Percentiles rank a stretch among this genome's conserved stretches.
These are phyloP conservation scores for Ogataea ramenticola DNA, from an alignment of 805 yeast genomes.

Conservation along the genomic window DNA sequence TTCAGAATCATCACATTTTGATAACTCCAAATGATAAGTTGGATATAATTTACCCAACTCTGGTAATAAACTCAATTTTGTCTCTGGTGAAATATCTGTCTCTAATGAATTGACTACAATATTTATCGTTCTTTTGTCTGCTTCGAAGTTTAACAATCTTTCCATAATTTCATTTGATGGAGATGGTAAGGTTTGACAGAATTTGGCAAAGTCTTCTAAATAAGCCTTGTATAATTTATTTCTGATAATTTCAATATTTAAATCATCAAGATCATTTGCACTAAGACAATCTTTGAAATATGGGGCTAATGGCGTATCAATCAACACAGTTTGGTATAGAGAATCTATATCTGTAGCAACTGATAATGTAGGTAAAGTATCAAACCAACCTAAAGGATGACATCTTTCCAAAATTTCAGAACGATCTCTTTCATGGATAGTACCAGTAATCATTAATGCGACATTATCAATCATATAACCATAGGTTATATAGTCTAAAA, in stretches of 20 bases:
- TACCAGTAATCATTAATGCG: slow-evolving; percentile 91
- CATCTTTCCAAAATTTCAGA: slow-evolving; percentile 83
- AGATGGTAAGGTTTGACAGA: slow-evolving; percentile 50
- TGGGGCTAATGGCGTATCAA: slow-evolving; percentile 97
- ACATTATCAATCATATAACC: slow-evolving; percentile 99
- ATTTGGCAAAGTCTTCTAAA: slow-evolving; percentile 75
- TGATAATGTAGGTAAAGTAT: slow-evolving; percentile 88
- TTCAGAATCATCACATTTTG: slow-evolving; percentile 80
- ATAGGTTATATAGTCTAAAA: slow-evolving; percentile 88
- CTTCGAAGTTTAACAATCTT: slow-evolving; percentile 77
- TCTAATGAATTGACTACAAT: slow-evolving; percentile 86
- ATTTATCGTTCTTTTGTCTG: slow-evolving; percentile 90
- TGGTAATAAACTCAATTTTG: slow-evolving; percentile 69
- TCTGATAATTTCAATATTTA: slow-evolving; percentile 91
- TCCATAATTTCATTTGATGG: slow-evolving; percentile 84
- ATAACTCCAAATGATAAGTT: slow-evolving; percentile 53
- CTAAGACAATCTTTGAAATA: slow-evolving; percentile 86
- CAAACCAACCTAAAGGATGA: slow-evolving; percentile 98
- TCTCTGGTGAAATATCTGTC: slow-evolving; percentile 69
- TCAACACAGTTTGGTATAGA: slow-evolving; percentile 84
- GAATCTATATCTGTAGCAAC: slow-evolving; percentile 94
- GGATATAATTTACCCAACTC: slow-evolving; percentile 77
- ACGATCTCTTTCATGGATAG: slow-evolving; percentile 90
- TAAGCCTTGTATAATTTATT: slow-evolving; percentile 90
- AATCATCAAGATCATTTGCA: slow-evolving; percentile 86